Conservation (phyloP, 2,329 filamentous ascomycete species). For the Orbilia blumenaviensis region DNA sequence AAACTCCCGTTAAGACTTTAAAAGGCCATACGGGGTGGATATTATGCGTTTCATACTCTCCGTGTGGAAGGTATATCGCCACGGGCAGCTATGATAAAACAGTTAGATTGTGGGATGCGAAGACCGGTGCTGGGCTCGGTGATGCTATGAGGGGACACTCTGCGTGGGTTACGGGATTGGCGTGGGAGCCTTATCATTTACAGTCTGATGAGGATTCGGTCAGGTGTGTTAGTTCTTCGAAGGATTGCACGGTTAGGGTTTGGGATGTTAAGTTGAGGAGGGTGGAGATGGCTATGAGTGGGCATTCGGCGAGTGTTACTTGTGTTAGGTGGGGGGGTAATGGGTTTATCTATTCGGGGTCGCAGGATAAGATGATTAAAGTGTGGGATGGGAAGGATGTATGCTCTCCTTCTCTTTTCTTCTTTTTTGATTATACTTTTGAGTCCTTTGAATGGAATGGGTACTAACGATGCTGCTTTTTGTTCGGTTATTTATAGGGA, state of each 20-base stretch:
- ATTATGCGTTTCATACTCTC: constrained; percentile 39
- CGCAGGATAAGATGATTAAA: constrained; percentile 52
- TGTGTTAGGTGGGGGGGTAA: constrained; percentile 66
- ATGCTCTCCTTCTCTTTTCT: neutral
- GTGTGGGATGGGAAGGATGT: constrained; percentile 54
- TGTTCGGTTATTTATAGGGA: constrained; percentile 73
- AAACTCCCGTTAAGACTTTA: constrained; percentile 70
- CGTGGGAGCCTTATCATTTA: constrained; percentile 48
- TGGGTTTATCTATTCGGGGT: constrained; percentile 49
- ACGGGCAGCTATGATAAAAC: constrained; percentile 46
- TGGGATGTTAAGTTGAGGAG: constrained; percentile 52
- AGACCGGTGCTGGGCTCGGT: constrained; percentile 27
- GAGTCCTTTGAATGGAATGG: no score
- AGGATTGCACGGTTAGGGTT: constrained; percentile 53
- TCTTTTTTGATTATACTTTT: neutral
- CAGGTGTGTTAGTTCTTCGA: constrained; percentile 50
- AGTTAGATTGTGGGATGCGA: constrained; percentile 51
- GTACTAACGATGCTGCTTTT: constrained; percentile 63
- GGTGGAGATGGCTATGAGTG: constrained; percentile 77
- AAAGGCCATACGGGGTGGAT: constrained; percentile 66
- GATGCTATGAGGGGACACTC: constrained; percentile 53
- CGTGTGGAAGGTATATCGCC: constrained; percentile 27
- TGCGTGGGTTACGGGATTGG: constrained; percentile 36
- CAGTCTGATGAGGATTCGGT: constrained; percentile 20
- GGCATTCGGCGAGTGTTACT: constrained; percentile 87